Evolutionary conservation across 306 rosid genomes (phyloP).

Genomic region (Nissolia schottii): DNA sequence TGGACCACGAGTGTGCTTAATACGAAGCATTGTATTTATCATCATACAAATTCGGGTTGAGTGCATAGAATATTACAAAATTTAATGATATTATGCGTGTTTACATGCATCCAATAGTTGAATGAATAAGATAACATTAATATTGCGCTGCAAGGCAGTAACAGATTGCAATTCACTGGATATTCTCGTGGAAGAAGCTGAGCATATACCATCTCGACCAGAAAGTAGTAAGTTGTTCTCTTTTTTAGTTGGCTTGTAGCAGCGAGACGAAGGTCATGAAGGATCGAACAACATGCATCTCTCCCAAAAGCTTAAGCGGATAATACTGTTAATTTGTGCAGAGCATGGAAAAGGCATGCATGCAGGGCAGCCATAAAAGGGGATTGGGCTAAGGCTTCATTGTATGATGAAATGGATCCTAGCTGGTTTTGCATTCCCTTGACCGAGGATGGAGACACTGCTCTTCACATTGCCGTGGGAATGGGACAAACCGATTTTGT

Average conservation of each 20-base stretch:
- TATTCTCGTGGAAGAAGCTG: neutral
- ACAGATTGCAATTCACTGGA: neutral
- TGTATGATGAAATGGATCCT: neutral
- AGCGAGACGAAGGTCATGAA: too few relatives aligned
- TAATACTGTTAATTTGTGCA: neutral
- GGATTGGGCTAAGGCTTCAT: neutral
- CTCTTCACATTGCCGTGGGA: neutral
- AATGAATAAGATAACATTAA: neutral
- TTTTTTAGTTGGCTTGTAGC: too few relatives aligned
- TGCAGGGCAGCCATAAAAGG: neutral
- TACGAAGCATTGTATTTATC: too few relatives aligned
- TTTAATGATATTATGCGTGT: neutral
- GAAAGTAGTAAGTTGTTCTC: neutral
- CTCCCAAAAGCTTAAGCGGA: too few relatives aligned
- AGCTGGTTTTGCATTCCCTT: neutral
- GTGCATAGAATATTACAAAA: neutral
- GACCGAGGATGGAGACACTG: neutral
- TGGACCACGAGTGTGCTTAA: too few relatives aligned
- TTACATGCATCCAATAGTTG: too few relatives aligned
- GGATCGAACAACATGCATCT: too few relatives aligned
- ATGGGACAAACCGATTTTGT: neutral
- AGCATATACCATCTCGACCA: neutral
- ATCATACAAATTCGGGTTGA: too few relatives aligned
- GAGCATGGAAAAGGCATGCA: neutral
- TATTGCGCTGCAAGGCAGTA: neutral